Evolutionary conservation across 2,329 filamentous ascomycete species (phyloP), one percentile per base, ranked within the genome.

Genomic region (Fusarium chlamydosporum): DNA sequence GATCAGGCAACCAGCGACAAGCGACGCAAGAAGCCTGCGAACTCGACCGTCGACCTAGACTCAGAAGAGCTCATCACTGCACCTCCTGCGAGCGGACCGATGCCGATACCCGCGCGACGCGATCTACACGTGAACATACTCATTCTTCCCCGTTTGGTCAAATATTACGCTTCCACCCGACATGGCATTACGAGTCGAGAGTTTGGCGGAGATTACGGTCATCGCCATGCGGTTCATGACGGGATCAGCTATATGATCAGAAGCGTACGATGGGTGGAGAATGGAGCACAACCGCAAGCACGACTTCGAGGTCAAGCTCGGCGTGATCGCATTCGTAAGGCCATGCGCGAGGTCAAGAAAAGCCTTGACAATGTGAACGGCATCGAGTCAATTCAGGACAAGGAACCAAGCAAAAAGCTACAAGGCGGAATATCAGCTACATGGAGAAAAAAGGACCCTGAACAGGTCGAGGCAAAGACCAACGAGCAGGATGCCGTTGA

Each of bases 71-170:
- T 83, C 13, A 79, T 89, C 34, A 82, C 79, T 7, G 75, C 83
- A 47, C 89, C 89, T 2, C 89, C 88, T 1, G 80, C 80, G 53
- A 82, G 83, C 2, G 88, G 87, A 0, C 92, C 92, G 0, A 86
- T 92, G 67, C 79, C 82, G 1, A 84, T 92, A 2, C 91, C 89
- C 0, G 78, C 83, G 1, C 88, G 91, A 60, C 90, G 91, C 71
- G 96, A 98, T 76, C 81, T 97, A 41, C 93, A 98, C 71, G 91
- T 99, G 68, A 96, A 92, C 16, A 79, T 98, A 1, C 82, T 97
- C 13, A 89, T 99, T 13, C 84, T 98, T 1, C 96, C 95, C 0
- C 85, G 88, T 1, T 82, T 99, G 5, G 86, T 93, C 67, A 89
- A 88, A 64, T 99, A 98, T 76, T 83, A 88, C 1, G 88, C 89